Percentiles rank a stretch among this genome's conserved stretches.
Evolutionary conservation across 768 basidiomycete species (phyloP).

Genomic region (Lactifluus volemus): DNA sequence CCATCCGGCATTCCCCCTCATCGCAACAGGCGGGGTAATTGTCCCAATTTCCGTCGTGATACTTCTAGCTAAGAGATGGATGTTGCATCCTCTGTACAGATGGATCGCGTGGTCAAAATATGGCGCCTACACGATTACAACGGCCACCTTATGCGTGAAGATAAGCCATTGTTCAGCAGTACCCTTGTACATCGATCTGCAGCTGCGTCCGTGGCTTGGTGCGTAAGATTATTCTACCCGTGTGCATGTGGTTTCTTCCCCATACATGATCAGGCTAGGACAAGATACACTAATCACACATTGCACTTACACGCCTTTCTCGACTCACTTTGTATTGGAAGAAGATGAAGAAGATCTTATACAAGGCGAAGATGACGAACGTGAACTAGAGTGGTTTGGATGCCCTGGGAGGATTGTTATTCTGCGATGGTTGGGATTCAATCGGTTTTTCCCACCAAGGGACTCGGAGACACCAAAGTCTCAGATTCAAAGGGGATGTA

Average conservation of each 20-base stretch:
- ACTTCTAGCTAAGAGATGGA: conserved; percentile 1
- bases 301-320: conserved; percentile 40
- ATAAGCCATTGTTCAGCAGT: conserved; percentile 71
- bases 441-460: conserved; percentile 52
- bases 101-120: conserved; percentile 69
- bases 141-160: conserved; percentile 44
- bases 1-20: conserved; percentile 50
- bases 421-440: conserved; percentile 61
- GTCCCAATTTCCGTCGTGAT: conserved; percentile 21
- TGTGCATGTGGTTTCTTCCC: background rate
- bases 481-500: conserved; percentile 45
- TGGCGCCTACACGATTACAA: conserved; percentile 48
- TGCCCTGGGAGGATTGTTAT: conserved; percentile 43
- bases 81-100: conserved; percentile 30
- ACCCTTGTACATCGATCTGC: conserved; percentile 56
- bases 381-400: conserved; percentile 2
- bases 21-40: conserved; percentile 69
- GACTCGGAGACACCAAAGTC: conserved; percentile 24
- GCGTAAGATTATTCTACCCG: conserved; percentile 6
- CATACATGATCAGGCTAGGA: conserved; percentile 3
- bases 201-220: conserved; percentile 61
- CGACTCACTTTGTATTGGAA: conserved; percentile 24
- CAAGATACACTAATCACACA: conserved; percentile 37
- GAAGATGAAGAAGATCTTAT: conserved; percentile 20
- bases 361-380: conserved; percentile 11